These are phyloP conservation scores for Coemansia sp. DNA, from an alignment of 192 early-diverging fungal genomes.

Conservation along the genomic window DNA sequence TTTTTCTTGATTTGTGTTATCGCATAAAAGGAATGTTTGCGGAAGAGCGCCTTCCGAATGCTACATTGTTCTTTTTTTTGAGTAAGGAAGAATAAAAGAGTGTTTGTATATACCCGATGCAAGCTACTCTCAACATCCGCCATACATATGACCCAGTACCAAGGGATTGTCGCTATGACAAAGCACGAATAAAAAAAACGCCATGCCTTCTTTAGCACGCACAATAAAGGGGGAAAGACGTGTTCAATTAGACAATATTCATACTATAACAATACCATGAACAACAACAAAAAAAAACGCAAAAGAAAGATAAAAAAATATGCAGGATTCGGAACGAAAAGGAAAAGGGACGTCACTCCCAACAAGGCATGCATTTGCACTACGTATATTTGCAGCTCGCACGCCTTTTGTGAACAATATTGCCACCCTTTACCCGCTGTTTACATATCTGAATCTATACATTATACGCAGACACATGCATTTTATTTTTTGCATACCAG, in stretches of 20 bases:
- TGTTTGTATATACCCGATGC: not conserved
- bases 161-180: not conserved
- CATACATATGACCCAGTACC: not conserved
- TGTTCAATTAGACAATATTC: not conserved
- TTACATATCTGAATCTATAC: not conserved
- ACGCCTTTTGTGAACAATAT: constrained; percentile 1
- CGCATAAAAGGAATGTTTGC: not conserved
- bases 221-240: not conserved
- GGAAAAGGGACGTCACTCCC: constrained; percentile 14
- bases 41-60: not conserved
- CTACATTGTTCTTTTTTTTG: not conserved
- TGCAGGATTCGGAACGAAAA: constrained; percentile 12
- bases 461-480: no score
- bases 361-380: constrained; percentile 11
- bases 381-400: constrained; percentile 44
- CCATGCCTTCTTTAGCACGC: not conserved
- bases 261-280: not conserved
- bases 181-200: not conserved
- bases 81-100: not conserved
- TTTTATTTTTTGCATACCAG: no score
- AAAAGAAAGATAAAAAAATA: not conserved
- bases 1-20: not conserved
- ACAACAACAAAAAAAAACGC: not conserved
- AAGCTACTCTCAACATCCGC: not conserved
- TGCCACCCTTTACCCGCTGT: not conserved